A percentile compares a stretch with the other conserved stretches of the same genome.
phyloP scores from a whole-genome alignment of 2,329 filamentous ascomycete species.

The Pyricularia sp. region DNA sequence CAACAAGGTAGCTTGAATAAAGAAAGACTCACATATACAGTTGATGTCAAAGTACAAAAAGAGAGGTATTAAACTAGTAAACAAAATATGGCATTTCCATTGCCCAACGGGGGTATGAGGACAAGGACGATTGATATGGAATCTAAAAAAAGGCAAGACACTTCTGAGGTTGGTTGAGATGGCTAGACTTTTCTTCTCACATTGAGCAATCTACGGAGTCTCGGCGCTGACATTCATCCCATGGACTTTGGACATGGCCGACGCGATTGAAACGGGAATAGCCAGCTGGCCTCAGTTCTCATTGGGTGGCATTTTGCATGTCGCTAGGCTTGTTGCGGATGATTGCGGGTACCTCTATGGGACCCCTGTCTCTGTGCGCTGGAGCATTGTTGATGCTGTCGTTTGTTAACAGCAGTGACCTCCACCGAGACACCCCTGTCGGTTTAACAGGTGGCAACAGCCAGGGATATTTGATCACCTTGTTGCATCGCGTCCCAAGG shows the following conservation, averaged over 20 bases:
- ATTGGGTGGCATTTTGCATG: not conserved
- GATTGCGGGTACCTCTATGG: not conserved
- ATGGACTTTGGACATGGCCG: not conserved
- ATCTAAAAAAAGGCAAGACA: not conserved
- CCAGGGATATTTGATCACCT: not conserved
- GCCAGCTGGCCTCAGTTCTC: slow-evolving; percentile 3
- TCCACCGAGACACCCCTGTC: not conserved
- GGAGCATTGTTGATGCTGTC: not conserved
- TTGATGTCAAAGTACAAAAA: not conserved
- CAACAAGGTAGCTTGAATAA: not conserved
- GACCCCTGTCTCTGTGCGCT: not conserved
- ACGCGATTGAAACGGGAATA: slow-evolving; percentile 2
- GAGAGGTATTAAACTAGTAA: not conserved
- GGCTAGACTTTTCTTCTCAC: not conserved
- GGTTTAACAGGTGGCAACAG: not conserved
- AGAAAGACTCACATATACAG: not conserved
- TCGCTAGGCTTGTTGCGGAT: not conserved
- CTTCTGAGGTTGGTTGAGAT: not conserved
- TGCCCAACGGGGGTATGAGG: not conserved
- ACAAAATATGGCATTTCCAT: not conserved
- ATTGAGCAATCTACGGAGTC: not conserved
- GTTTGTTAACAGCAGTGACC: not conserved
- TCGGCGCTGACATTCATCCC: not conserved
- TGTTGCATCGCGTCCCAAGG: not conserved
- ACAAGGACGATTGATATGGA: not conserved